A percentile compares a stretch with the other conserved stretches of the same genome.
Conservation (phyloP, 2,329 filamentous ascomycete species). For the Boeremia exigua region DNA sequence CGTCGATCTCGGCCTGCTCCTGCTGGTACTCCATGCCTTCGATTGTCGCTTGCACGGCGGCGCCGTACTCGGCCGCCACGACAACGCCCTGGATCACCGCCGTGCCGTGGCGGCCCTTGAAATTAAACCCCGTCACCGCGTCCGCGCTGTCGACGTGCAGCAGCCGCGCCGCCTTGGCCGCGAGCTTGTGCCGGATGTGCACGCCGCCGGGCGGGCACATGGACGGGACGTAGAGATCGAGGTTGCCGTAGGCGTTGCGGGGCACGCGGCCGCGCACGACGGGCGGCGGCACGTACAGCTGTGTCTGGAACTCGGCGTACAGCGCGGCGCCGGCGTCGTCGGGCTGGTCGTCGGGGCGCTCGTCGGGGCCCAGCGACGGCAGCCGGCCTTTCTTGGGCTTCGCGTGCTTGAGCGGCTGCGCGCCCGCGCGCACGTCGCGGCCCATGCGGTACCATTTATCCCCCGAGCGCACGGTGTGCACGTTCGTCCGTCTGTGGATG, state of each 20-base stretch:
- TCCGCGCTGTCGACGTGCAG: conserved; percentile 86
- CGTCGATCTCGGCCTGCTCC: conserved; percentile 66
- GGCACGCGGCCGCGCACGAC: conserved; percentile 75
- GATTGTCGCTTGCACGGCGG: conserved; percentile 75
- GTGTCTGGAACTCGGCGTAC: conserved; percentile 68
- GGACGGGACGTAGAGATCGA: conserved; percentile 68
- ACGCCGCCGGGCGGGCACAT: conserved; percentile 68
- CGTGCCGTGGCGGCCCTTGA: conserved; percentile 84
- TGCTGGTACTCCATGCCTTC: conserved; percentile 70
- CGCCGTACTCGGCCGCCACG: conserved; percentile 72
- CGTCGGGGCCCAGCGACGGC: conserved; percentile 34
- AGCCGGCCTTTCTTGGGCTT: conserved; percentile 42
- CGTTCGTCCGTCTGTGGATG: conserved; percentile 82
- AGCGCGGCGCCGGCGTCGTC: conserved; percentile 59
- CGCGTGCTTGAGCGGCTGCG: conserved; percentile 80
- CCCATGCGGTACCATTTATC: conserved; percentile 94
- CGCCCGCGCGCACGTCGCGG: conserved; percentile 73
- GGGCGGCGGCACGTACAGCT: conserved; percentile 75
- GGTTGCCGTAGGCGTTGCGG: conserved; percentile 66
- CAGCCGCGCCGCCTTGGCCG: conserved; percentile 73
- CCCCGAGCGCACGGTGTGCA: conserved; percentile 76
- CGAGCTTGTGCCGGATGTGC: conserved; percentile 64
- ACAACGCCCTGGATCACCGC: conserved; percentile 81
- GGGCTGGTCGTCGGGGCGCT: conserved; percentile 44
- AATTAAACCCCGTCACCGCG: conserved; percentile 88